Conservation (phyloP, 495 filamentous ascomycete species). For the Echria macrotheca region DNA sequence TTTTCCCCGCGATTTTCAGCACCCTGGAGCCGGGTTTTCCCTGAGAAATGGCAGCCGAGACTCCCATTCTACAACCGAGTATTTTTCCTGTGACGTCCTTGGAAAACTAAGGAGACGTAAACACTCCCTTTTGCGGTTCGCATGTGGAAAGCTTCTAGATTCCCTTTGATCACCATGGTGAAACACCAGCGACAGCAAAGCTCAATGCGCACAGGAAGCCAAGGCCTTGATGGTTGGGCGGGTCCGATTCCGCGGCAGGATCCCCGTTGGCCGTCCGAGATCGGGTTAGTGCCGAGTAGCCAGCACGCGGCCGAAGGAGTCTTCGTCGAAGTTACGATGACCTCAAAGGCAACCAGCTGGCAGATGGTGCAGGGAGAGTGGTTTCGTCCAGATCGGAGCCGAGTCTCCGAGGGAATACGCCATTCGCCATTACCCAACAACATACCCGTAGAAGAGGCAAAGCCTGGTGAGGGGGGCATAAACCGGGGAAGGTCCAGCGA, state of each 20-base stretch:
- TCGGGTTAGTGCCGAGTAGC: not conserved
- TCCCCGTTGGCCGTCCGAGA: not conserved
- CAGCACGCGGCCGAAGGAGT: too few species aligned
- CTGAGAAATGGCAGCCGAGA: too few species aligned
- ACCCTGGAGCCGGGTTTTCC: too few species aligned
- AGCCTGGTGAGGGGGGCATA: constrained; percentile 16
- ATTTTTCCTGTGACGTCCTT: too few species aligned
- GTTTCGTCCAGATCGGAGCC: constrained; percentile 20
- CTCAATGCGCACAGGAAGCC: constrained; percentile 13
- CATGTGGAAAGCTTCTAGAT: constrained; percentile 24
- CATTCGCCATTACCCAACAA: constrained; percentile 3
- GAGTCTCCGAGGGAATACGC: constrained; percentile 13
- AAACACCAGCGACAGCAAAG: constrained; percentile 14
- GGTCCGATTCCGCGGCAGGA: not conserved
- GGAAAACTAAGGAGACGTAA: too few species aligned
- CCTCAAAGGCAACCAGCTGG: too few species aligned
- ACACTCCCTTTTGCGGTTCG: too few species aligned
- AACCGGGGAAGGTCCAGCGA: constrained; percentile 23
- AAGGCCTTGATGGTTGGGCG: not conserved
- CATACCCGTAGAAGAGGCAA: constrained; percentile 4
- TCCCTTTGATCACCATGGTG: constrained; percentile 20
- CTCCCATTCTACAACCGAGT: too few species aligned
- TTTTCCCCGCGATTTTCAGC: too few species aligned
- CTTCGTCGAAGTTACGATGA: too few species aligned
- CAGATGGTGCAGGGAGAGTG: not conserved